Evolutionary conservation across 345 rosid species (phyloP).

Genomic region (Murraya koenigii): DNA sequence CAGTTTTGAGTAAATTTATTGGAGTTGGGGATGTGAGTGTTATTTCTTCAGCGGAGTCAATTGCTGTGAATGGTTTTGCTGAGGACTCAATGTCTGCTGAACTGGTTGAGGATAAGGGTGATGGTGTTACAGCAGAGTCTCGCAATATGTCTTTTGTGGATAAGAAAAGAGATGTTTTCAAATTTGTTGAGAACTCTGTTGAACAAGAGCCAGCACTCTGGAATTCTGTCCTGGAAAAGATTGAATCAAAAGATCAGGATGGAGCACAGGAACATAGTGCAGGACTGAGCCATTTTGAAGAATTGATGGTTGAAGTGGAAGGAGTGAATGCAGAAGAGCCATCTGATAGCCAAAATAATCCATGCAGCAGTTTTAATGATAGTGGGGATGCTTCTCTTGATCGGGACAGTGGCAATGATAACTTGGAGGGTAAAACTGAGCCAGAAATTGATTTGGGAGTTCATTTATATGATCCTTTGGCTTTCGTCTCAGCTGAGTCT

Average conservation of each 20-base stretch:
- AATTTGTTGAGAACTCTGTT: constrained; percentile 13
- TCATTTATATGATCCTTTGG: constrained; percentile 12
- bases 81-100: constrained; percentile 20
- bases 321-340: constrained; percentile 11
- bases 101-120: constrained; percentile 12
- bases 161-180: constrained; percentile 11
- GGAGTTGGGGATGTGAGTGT: constrained; percentile 5
- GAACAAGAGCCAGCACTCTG: constrained; percentile 19
- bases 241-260: background rate
- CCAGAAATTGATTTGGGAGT: constrained; percentile 18
- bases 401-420: constrained; percentile 11
- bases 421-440: constrained; percentile 18
- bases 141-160: constrained; percentile 15
- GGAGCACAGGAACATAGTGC: constrained; percentile 7
- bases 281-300: background rate
- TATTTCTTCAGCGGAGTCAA: constrained; percentile 15
- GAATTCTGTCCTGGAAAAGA: constrained; percentile 9
- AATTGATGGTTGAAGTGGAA: constrained; percentile 18
- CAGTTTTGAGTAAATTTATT: background rate
- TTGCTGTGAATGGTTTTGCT: constrained; percentile 8
- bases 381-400: constrained; percentile 5
- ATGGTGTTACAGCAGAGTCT: background rate
- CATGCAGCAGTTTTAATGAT: constrained; percentile 4
- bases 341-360: constrained; percentile 5
- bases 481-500: constrained; percentile 2